Conservation (phyloP, 2,329 filamentous ascomycete genomes). For the Pseudocercospora pini-densiflorae region DNA sequence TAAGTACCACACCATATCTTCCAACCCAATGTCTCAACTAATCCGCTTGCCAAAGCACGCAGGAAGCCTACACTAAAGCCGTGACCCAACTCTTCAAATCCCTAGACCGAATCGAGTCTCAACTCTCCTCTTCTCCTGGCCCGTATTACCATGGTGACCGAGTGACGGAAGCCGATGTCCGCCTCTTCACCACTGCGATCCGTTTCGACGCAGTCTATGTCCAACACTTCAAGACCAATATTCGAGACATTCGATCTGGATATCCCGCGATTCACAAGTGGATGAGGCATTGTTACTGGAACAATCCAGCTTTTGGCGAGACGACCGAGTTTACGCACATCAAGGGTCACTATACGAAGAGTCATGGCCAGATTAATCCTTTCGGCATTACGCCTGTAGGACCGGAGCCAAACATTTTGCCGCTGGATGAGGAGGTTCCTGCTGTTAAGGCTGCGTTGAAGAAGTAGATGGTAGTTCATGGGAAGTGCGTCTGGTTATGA, state of each 20-base stretch:
- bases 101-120: conserved; percentile 52
- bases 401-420: conserved; percentile 80
- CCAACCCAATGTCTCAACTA: background rate
- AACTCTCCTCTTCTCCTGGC: conserved; percentile 47
- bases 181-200: conserved; percentile 64
- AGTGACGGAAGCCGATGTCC: conserved; percentile 55
- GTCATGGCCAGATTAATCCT: conserved; percentile 67
- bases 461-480: background rate
- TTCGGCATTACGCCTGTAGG: conserved; percentile 80
- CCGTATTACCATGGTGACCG: conserved; percentile 54
- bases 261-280: conserved; percentile 75
- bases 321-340: conserved; percentile 96
- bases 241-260: conserved; percentile 80
- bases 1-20: conserved; percentile 10
- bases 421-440: conserved; percentile 75
- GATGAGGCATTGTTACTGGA: conserved; percentile 68
- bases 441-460: conserved; percentile 53
- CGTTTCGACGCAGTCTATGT: conserved; percentile 62
- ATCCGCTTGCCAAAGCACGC: conserved; percentile 35
- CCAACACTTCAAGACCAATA: conserved; percentile 75
- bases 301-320: conserved; percentile 72
- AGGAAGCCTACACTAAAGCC: conserved; percentile 55
- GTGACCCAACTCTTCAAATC: conserved; percentile 53
- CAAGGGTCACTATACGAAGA: conserved; percentile 76
- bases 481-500: background rate